Evolutionary conservation across 1,284 basidiomycete species (phyloP).

Genomic region (Inonotus hispidus): DNA sequence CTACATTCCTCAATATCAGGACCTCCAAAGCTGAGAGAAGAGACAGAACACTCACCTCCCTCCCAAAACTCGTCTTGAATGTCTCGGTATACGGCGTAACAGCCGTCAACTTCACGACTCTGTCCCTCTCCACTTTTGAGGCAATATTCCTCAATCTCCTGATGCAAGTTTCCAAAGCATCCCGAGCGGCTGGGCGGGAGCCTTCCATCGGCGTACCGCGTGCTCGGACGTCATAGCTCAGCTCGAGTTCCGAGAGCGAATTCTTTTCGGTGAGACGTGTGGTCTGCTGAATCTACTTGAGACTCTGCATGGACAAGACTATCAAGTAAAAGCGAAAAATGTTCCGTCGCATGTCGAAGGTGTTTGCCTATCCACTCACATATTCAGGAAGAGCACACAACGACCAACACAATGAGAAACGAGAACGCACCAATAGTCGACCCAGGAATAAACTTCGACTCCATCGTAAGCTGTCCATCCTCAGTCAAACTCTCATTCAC

Average conservation of each 20-base stretch:
- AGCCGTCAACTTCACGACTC: slow-evolving; percentile 62
- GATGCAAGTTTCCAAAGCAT: slow-evolving; percentile 53
- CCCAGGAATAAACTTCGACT: slow-evolving; percentile 68
- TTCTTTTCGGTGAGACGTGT: neutral
- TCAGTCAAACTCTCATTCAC: slow-evolving; percentile 56
- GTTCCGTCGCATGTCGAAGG: slow-evolving; percentile 75
- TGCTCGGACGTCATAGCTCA: slow-evolving; percentile 70
- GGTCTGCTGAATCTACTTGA: neutral
- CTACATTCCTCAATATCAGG: slow-evolving; percentile 31
- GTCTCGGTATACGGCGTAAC: slow-evolving; percentile 72
- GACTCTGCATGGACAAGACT: slow-evolving; percentile 29
- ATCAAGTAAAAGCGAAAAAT: slow-evolving; percentile 63
- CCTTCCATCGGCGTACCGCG: slow-evolving; percentile 81
- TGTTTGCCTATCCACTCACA: slow-evolving; percentile 57
- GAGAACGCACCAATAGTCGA: slow-evolving; percentile 66
- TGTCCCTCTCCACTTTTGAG: slow-evolving; percentile 43
- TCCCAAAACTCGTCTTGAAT: slow-evolving; percentile 71
- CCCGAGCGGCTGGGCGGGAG: slow-evolving; percentile 50
- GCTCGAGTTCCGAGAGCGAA: slow-evolving; percentile 23
- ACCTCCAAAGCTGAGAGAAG: neutral
- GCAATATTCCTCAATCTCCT: slow-evolving; percentile 48
- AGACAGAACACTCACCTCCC: slow-evolving; percentile 52
- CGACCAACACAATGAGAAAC: slow-evolving; percentile 9
- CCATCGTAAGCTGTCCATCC: slow-evolving; percentile 61
- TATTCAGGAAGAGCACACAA: slow-evolving; percentile 4